Evolutionary conservation across 139 green algal species (phyloP).

Genomic region (Deuterostichococcus epilithicus): DNA sequence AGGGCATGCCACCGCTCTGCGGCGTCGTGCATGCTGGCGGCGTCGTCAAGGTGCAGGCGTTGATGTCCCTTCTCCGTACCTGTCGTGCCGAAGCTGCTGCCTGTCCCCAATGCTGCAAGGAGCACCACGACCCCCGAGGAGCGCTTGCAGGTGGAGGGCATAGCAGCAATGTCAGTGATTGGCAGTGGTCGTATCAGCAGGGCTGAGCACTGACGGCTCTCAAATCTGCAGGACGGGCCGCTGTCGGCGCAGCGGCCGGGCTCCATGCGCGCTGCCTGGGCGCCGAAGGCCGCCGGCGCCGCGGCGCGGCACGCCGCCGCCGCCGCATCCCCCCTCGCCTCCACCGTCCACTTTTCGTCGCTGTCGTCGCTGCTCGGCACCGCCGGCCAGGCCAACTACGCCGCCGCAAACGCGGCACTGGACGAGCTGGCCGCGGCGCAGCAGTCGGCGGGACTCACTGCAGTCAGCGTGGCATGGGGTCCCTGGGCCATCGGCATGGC

Average conservation of each 20-base stretch:
- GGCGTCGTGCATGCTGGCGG: constrained; percentile 59
- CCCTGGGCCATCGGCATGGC: constrained; percentile 29
- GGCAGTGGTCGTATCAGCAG: background rate
- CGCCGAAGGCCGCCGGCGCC: constrained; percentile 23
- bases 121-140: too few relatives aligned
- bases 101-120: too few relatives aligned
- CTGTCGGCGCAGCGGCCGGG: constrained; percentile 34
- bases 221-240: constrained; percentile 55
- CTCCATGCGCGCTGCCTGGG: constrained; percentile 19
- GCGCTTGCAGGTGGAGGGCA: too few relatives aligned
- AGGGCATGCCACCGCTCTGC: background rate
- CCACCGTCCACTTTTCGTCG: constrained; percentile 41
- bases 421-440: constrained; percentile 30
- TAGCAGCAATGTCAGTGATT: too few relatives aligned
- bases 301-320: background rate
- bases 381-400: constrained; percentile 62
- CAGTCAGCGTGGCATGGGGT: constrained; percentile 6
- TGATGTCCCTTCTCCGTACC: too few relatives aligned
- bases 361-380: constrained; percentile 43
- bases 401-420: constrained; percentile 66
- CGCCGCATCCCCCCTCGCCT: constrained; percentile 1
- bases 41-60: constrained; percentile 26
- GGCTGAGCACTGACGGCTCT: too few relatives aligned
- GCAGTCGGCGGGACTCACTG: background rate
- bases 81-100: too few relatives aligned